Conservation (phyloP, 352 stramenopile genomes). For the Globisporangium nagaii region DNA sequence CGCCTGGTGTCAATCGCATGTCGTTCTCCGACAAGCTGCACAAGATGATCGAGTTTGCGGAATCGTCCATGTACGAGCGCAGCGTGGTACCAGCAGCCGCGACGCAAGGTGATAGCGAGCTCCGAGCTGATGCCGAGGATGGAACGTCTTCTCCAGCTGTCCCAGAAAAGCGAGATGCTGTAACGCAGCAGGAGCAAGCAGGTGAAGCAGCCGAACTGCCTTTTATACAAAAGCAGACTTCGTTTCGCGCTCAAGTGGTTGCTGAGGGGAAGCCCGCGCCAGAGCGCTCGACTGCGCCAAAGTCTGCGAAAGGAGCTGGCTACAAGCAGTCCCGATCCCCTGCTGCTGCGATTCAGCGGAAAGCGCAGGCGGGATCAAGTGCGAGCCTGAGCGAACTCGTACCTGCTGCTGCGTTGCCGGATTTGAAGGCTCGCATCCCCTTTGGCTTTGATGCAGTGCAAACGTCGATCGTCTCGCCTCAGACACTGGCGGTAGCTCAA, state of each 20-base stretch:
- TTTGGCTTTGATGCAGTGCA: slow-evolving; percentile 21
- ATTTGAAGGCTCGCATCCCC: slow-evolving; percentile 17
- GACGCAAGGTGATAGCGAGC: not conserved
- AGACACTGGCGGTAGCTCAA: not conserved
- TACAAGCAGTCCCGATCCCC: slow-evolving; percentile 9
- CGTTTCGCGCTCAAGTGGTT: not conserved
- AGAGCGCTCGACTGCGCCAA: not conserved
- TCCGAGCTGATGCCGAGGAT: no score
- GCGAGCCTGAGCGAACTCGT: not conserved
- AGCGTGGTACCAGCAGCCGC: not conserved
- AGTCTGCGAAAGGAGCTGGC: slow-evolving; percentile 4
- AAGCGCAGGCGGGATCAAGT: not conserved
- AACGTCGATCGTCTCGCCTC: not conserved
- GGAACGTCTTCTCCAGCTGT: no score
- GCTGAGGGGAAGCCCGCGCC: slow-evolving; percentile 2
- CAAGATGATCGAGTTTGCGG: slow-evolving; percentile 78
- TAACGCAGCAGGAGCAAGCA: not conserved
- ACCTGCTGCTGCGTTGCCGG: slow-evolving; percentile 7
- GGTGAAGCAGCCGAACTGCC: slow-evolving; percentile 1
- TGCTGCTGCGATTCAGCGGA: not conserved
- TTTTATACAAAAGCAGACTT: slow-evolving; percentile 2
- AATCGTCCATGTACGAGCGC: slow-evolving; percentile 58
- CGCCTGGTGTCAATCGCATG: slow-evolving; percentile 52
- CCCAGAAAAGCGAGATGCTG: not conserved
- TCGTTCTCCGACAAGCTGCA: slow-evolving; percentile 72